Base-by-base conservation (phyloP, 2,329 filamentous ascomycete genomes). In the Microcyclosporella mali region DNA sequence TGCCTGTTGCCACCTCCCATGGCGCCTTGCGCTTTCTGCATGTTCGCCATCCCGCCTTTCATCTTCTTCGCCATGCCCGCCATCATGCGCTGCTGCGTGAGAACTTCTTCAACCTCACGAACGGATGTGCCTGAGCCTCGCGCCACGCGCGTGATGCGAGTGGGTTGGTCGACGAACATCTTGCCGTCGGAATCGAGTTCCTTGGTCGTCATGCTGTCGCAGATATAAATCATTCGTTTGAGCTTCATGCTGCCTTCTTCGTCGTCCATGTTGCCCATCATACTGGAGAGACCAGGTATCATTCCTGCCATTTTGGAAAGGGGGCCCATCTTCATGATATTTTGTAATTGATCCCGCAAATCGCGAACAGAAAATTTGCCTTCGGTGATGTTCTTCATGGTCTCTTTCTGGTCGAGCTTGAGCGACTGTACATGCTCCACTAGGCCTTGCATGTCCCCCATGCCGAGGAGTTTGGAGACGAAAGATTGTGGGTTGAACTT, bases 291-390 rank as follows among this genome's bases (percentile, higher is more conserved):
- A 19, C 92, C 92, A 0, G 92, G 92, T 51, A 98, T 97, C 92
- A 98, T 98, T 57, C 89, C 88, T 0, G 90, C 94, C 79, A 98
- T 94, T 65, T 98, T 97, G 14, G 86, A 94, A 1, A 98, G 70
- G 0, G 92, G 92, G 0, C 92, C 92, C 92, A 98, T 97, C 71
- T 98, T 98, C 88, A 97, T 95, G 61, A 98, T 95, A 60, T 97
- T 97, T 45, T 84, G 85, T 10, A 98, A 80, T 63, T 98, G 94
- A 63, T 98, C 92, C 15, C 92, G 81, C 54, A 98, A 76, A 64
- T 98, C 92, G 42, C 92, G 84, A 27, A 98, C 78, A 0, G 92
- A 95, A 67, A 97, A 98, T 51, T 95, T 89, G 43, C 92, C 92
- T 60, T 95, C 90, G 6, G 88, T 85, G 53, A 98, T 94, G 70